Percentiles rank a stretch among this genome's conserved stretches.
phyloP scores from a whole-genome alignment of 2,329 filamentous ascomycete species.

The Purpureocillium lavendulum region DNA sequence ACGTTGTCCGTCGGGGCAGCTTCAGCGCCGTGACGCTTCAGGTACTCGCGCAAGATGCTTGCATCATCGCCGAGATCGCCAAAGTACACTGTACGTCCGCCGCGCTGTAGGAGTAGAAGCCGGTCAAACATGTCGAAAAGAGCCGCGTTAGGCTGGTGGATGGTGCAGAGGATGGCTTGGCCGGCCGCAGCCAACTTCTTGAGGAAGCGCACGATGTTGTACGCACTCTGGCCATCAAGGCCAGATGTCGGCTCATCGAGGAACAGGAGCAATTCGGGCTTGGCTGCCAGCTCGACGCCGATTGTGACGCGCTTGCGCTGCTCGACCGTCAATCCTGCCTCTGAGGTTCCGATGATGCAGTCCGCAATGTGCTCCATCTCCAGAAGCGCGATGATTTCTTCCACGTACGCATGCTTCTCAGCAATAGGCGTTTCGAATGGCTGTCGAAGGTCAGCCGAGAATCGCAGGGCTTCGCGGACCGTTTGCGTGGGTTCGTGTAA shows the following conservation, averaged over 20 bases:
- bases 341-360: constrained; percentile 47
- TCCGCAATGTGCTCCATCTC: constrained; percentile 53
- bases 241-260: constrained; percentile 73
- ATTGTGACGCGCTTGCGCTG: constrained; percentile 76
- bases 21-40: constrained; percentile 51
- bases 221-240: constrained; percentile 54
- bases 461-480: constrained; percentile 54
- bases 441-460: constrained; percentile 54
- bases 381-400: constrained; percentile 50
- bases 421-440: constrained; percentile 41
- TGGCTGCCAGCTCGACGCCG: constrained; percentile 81
- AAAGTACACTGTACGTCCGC: constrained; percentile 78
- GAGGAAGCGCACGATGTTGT: constrained; percentile 72
- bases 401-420: constrained; percentile 52
- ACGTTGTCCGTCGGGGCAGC: constrained; percentile 48
- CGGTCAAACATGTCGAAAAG: constrained; percentile 86
- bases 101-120: constrained; percentile 67
- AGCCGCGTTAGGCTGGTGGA: constrained; percentile 81
- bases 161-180: constrained; percentile 84
- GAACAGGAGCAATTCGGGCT: constrained; percentile 68
- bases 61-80: constrained; percentile 76
- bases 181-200: constrained; percentile 69
- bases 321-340: constrained; percentile 64
- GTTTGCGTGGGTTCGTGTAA: constrained; percentile 55
- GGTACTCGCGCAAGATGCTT: constrained; percentile 56